Base-by-base conservation (phyloP, 805 yeast species). In the Soucietia sequanensis region DNA sequence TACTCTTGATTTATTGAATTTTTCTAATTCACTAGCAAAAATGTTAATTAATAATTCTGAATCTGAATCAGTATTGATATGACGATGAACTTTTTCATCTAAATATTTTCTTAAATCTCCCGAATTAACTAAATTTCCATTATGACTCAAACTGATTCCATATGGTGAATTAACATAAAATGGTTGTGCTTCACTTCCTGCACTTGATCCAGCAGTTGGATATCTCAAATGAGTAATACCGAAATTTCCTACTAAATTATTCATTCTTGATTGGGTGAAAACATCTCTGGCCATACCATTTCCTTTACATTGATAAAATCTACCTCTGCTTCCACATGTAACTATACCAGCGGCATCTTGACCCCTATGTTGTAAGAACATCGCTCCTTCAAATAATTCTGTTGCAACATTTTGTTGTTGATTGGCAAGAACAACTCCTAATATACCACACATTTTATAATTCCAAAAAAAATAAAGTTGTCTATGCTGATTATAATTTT, bases 281-380 rank as follows among this genome's bases (percentile, higher is more conserved):
- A 93, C 99, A 56, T 93, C 99, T 52, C 95, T 77, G 39, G 96
- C 98, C 96, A 93, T 87, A 47, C 99, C 99, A 61, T 89, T 91
- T 52, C 99, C 99, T 68, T 93, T 93, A 63, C 99, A 93, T 67
- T 91, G 98, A 67, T 87, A 90, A 39, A 93, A 76, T 40, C 99
- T 76, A 45, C 98, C 99, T 42, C 91, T 80, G 29, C 84, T 71
- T 35, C 96, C 98, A 60, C 96, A 88, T 6, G 99, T 93, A 16
- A 88, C 93, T 36, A 93, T 91, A 44, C 99, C 99, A n/a, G 97
- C 96, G 8, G 99, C 99, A 60, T 93, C 99, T 68, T 93, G 99
- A 30, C 99, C 99, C 56, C 99, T 78, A 58, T 93, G 99, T 59
- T 93, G 99, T 42, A 93, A 70, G 60, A 84, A 91, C 67, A 89